Percentiles rank a stretch among this genome's conserved stretches.
phyloP scores from a whole-genome alignment of 768 basidiomycete species.

The Russula ochroleuca region DNA sequence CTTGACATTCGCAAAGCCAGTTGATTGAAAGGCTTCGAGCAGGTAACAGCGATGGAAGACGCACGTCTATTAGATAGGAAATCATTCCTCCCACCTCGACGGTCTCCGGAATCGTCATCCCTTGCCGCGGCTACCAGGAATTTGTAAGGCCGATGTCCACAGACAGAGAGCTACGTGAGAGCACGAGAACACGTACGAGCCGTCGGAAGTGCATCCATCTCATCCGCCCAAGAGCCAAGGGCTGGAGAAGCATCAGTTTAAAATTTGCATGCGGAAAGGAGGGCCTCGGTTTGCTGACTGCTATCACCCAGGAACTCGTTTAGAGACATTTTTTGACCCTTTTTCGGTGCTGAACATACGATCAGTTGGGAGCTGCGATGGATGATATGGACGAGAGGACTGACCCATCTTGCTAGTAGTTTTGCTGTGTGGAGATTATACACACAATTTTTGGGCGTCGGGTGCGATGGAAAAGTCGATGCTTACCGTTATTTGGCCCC shows the following conservation, averaged over 20 bases:
- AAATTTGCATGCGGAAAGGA: constrained; percentile 26
- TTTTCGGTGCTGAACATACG: constrained; percentile 69
- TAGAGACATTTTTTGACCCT: constrained; percentile 88
- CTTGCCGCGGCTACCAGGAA: constrained; percentile 56
- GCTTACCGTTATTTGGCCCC: constrained; percentile 29
- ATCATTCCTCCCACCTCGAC: constrained; percentile 53
- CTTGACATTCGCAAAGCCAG: constrained; percentile 32
- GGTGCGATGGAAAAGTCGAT: constrained; percentile 22
- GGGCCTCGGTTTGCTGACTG: constrained; percentile 47
- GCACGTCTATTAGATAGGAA: constrained; percentile 57
- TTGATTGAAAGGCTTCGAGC: background rate
- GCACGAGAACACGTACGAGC: constrained; percentile 67
- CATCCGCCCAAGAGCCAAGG: constrained; percentile 96
- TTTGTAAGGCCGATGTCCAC: constrained; percentile 3
- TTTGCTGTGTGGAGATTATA: constrained; percentile 3
- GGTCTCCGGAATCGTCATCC: constrained; percentile 63
- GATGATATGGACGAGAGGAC: constrained; percentile 13
- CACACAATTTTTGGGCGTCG: constrained; percentile 14
- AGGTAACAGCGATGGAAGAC: constrained; percentile 31
- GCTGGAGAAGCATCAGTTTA: constrained; percentile 42
- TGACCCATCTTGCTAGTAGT: constrained; percentile 34
- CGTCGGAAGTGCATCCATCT: constrained; percentile 89
- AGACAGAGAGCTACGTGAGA: background rate
- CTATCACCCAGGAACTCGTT: constrained; percentile 88
- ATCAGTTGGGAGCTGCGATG: background rate